Evolutionary conservation across 192 early-diverging fungal species (phyloP).

Genomic region (Umbelopsis isabellina): DNA sequence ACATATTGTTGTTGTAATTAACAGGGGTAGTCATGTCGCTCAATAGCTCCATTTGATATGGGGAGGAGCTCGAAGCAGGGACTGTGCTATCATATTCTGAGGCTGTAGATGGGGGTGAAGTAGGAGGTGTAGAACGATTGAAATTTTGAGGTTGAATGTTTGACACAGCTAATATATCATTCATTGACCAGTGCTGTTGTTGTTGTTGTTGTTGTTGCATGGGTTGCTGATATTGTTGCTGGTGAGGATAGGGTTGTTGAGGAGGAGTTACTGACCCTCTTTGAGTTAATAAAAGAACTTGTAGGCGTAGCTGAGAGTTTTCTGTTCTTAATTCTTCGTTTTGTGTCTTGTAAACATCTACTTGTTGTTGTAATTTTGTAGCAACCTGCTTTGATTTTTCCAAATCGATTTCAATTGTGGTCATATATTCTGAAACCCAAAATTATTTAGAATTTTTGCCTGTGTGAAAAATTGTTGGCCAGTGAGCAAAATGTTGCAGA

Average conservation of each 20-base stretch:
- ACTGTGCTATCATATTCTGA: slow-evolving; percentile 7
- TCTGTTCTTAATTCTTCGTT: slow-evolving; percentile 22
- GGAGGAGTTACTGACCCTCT: background rate
- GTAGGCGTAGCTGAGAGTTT: slow-evolving; percentile 33
- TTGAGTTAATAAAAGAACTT: slow-evolving; percentile 24
- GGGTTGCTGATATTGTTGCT: background rate
- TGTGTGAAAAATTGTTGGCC: background rate
- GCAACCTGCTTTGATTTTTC: slow-evolving; percentile 22
- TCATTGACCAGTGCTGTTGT: background rate
- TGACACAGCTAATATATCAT: background rate
- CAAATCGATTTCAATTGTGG: slow-evolving; percentile 28
- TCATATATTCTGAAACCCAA: slow-evolving; percentile 38
- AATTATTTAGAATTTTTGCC: background rate
- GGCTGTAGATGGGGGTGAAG: slow-evolving; percentile 2
- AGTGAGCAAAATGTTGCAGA: background rate
- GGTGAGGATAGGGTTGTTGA: background rate
- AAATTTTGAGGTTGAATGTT: slow-evolving; percentile 5
- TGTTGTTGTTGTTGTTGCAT: background rate
- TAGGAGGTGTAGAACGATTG: slow-evolving; percentile 6
- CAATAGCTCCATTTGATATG: slow-evolving; percentile 16
- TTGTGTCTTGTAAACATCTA: slow-evolving; percentile 12
- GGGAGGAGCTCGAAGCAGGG: background rate
- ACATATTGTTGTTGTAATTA: background rate
- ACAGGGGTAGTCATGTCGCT: slow-evolving; percentile 5
- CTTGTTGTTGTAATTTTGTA: slow-evolving; percentile 19